phyloP scores from a whole-genome alignment of 2,329 filamentous ascomycete genomes.

The Metarhizium humberi region DNA sequence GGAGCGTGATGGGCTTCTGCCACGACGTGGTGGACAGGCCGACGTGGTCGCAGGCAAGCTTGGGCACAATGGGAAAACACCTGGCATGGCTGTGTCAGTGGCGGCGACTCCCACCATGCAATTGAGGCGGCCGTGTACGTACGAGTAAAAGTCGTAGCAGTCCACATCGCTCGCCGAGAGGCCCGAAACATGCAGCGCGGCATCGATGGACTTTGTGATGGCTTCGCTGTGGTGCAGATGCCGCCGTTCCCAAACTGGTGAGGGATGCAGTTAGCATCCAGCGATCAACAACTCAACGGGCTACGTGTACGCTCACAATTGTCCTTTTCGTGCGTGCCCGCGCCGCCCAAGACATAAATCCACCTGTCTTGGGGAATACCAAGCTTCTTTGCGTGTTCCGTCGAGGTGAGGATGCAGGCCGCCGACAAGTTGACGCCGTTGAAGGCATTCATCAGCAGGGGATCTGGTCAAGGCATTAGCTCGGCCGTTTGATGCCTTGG shows the following conservation, averaged over 20 bases:
- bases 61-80: constrained; percentile 62
- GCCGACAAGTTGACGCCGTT: constrained; percentile 58
- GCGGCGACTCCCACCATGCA: not conserved
- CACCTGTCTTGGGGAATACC: constrained; percentile 45
- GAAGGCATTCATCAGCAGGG: constrained; percentile 62
- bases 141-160: constrained; percentile 56
- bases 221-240: constrained; percentile 49
- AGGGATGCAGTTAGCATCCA: not conserved
- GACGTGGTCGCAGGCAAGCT: constrained; percentile 53
- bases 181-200: constrained; percentile 37
- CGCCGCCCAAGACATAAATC: constrained; percentile 56
- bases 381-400: constrained; percentile 41
- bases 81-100: constrained; percentile 20
- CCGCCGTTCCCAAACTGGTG: constrained; percentile 50
- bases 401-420: constrained; percentile 51
- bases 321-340: constrained; percentile 47
- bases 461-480: constrained; percentile 34
- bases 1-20: constrained; percentile 45
- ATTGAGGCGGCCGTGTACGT: constrained; percentile 1
- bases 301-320: constrained; percentile 30
- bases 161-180: constrained; percentile 44
- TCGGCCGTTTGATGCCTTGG: not conserved
- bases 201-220: constrained; percentile 48
- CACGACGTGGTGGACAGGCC: constrained; percentile 36
- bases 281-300: not conserved